Evolutionary conservation across 371 early-diverging fungal species (phyloP).

Genomic region (Syncephalastrum monosporum): DNA sequence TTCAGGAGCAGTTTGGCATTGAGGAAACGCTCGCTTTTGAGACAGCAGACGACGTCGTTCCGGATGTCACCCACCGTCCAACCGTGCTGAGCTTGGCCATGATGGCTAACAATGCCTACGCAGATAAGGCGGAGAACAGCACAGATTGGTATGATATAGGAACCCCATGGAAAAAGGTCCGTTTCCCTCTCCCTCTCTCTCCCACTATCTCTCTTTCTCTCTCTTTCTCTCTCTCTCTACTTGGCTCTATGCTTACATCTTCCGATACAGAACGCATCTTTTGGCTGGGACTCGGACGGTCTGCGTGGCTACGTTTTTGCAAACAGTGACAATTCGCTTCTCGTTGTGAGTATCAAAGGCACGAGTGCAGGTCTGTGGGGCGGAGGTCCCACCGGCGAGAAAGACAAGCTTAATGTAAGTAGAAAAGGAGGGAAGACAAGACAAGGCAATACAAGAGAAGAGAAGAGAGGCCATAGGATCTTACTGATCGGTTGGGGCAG

Average conservation of each 20-base stretch:
- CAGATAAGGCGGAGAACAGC: slow-evolving; percentile 41
- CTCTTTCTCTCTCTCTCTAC: slow-evolving; percentile 1
- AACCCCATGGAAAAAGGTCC: slow-evolving; percentile 68
- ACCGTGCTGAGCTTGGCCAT: slow-evolving; percentile 71
- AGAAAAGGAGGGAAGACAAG: too few relatives aligned
- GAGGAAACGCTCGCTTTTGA: not conserved
- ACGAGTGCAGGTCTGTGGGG: slow-evolving; percentile 78
- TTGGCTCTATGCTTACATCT: slow-evolving; percentile 16
- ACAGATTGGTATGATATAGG: slow-evolving; percentile 76
- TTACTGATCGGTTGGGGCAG: slow-evolving; percentile 25
- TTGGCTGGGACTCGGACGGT: slow-evolving; percentile 88
- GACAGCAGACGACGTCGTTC: slow-evolving; percentile 33
- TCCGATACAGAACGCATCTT: slow-evolving; percentile 57
- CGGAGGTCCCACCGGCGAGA: slow-evolving; percentile 77
- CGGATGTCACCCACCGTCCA: slow-evolving; percentile 70
- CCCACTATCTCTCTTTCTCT: not conserved
- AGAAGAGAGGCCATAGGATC: not conserved
- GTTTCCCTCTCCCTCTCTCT: slow-evolving; percentile 9
- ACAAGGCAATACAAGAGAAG: too few relatives aligned
- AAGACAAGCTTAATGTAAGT: slow-evolving; percentile 81
- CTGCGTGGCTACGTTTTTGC: slow-evolving; percentile 91
- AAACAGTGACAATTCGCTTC: slow-evolving; percentile 59
- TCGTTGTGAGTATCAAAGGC: slow-evolving; percentile 90
- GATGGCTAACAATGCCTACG: slow-evolving; percentile 82
- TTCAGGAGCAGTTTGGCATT: too few relatives aligned